Evolutionary conservation across 148 eudicot genomes (phyloP), one percentile per base, ranked within the genome.

Genomic region (Chenopodium quinoa): DNA sequence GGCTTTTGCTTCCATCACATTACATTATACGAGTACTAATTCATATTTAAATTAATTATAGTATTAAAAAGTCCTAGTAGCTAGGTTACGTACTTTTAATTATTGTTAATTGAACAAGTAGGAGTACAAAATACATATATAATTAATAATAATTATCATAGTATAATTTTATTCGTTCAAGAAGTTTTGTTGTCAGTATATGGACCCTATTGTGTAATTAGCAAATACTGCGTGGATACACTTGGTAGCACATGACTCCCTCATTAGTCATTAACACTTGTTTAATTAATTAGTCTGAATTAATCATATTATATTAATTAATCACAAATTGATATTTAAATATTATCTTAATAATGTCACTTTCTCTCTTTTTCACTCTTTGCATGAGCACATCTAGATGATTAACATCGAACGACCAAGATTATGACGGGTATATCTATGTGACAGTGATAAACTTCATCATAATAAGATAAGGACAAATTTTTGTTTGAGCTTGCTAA

Each of bases 371-470:
- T 82, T 12, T 78, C 71, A 40, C 32, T 72, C 48, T 71, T 77
- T 83, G 81, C 78, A 70, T 82, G 80, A 77, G 50, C 64, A 77
- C 67, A 19, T 83, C 81, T 40, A 72, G 78, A 72, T 83, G 73
- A 78, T 54, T 83, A 78, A 72, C 46, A 79, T 78, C 77, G 63
- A 78, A 83, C 78, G 67, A 83, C 85, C 81, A 78, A 83, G 85
- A 78, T 78, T 73, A 13, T 48, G 54, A 78, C 65, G 66, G 71
- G 44, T 82, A 71, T 77, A 82, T 82, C 71, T 71, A 83, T 73
- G 73, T 78, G 73, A 64, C 73, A 82, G 80, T 71, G 80, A 82
- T 77, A 25, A 56, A 46, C 70, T 76, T 81, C 75, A 19, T 29
- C 14, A 47, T 17, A 27, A 47, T 17, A 27, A 67, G 46, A 82